phyloP scores from a whole-genome alignment of 164 flowering plant genomes.

The Vitis rupestris region DNA sequence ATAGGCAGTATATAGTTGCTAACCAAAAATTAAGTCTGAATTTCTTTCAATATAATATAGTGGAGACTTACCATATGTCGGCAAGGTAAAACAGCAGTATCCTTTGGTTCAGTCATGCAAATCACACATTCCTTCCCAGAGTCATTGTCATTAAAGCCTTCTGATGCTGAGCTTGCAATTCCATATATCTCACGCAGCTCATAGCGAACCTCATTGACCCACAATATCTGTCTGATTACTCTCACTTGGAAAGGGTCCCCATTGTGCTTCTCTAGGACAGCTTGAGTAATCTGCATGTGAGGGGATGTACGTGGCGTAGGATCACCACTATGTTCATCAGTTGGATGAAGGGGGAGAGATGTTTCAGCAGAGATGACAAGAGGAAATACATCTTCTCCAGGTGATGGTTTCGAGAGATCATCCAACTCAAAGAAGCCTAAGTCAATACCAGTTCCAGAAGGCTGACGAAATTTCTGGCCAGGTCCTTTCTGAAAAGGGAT shows the following conservation, averaged over 20 bases:
- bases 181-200: conserved; percentile 87
- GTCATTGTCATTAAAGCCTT: conserved; percentile 44
- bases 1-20: not conserved
- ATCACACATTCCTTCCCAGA: conserved; percentile 82
- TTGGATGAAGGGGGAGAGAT: conserved; percentile 15
- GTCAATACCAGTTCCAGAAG: conserved; percentile 82
- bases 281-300: conserved; percentile 78
- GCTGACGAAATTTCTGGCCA: conserved; percentile 71
- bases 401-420: conserved; percentile 66
- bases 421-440: conserved; percentile 72
- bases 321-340: conserved; percentile 30
- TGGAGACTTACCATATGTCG: conserved; percentile 77
- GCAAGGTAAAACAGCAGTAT: conserved; percentile 89
- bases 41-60: not conserved
- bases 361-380: conserved; percentile 79
- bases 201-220: conserved; percentile 77
- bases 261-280: conserved; percentile 59
- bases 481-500: conserved; percentile 68
- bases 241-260: conserved; percentile 53
- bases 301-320: conserved; percentile 23
- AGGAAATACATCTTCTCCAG: conserved; percentile 74
- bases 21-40: not conserved
- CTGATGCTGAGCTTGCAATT: conserved; percentile 51
- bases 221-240: conserved; percentile 71
- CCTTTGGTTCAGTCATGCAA: conserved; percentile 91